Evolutionary conservation across 148 eudicot genomes (phyloP).

Genomic region (Chenopodium suecicum): DNA sequence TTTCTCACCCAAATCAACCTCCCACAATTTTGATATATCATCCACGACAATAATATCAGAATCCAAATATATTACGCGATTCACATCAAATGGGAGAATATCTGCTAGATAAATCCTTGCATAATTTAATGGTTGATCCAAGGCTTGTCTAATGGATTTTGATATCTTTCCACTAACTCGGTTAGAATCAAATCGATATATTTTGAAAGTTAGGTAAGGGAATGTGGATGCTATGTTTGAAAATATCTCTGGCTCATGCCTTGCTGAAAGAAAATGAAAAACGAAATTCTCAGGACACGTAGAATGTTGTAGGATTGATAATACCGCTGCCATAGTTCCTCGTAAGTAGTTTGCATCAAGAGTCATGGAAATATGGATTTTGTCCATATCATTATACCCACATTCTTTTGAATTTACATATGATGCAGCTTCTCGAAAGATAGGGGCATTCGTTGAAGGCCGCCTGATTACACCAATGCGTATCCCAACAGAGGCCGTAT

Average conservation of each 20-base stretch:
- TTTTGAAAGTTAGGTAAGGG: slow-evolving; percentile 43
- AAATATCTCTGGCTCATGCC: slow-evolving; percentile 34
- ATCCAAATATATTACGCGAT: slow-evolving; percentile 48
- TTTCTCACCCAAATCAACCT: slow-evolving; percentile 42
- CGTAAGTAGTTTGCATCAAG: slow-evolving; percentile 47
- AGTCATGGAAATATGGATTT: slow-evolving; percentile 44
- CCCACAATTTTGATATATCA: slow-evolving; percentile 47
- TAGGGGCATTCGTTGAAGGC: slow-evolving; percentile 27
- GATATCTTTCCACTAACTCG: slow-evolving; percentile 51
- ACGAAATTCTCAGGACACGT: slow-evolving; percentile 49
- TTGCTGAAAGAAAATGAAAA: slow-evolving; percentile 45
- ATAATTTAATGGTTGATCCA: slow-evolving; percentile 53
- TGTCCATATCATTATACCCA: slow-evolving; percentile 10
- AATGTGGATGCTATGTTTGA: slow-evolving; percentile 37
- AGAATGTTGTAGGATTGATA: slow-evolving; percentile 53
- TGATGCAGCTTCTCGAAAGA: slow-evolving; percentile 48
- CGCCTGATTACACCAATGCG: slow-evolving; percentile 31
- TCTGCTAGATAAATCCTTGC: slow-evolving; percentile 48
- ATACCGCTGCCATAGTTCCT: slow-evolving; percentile 52
- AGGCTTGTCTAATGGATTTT: slow-evolving; percentile 51
- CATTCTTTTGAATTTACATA: slow-evolving; percentile 41
- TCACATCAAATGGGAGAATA: slow-evolving; percentile 35
- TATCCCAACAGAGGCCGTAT: slow-evolving; percentile 19
- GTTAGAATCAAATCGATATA: slow-evolving; percentile 42
- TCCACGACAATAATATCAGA: slow-evolving; percentile 57